phyloP scores from a whole-genome alignment of 768 basidiomycete species.

The Plicaturopsis crispa region DNA sequence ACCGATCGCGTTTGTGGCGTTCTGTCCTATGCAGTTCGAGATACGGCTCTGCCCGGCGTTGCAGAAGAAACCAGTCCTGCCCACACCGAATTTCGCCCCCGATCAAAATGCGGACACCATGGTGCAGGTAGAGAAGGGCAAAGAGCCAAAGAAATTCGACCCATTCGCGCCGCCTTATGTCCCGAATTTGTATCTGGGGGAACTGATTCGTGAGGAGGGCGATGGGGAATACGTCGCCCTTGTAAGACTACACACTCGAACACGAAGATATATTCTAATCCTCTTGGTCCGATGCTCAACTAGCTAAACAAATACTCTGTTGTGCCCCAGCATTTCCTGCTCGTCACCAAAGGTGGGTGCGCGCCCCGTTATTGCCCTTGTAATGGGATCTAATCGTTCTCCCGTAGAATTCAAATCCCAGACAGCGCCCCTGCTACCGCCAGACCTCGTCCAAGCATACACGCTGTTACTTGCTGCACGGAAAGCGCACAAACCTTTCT shows the following conservation, averaged over 20 bases:
- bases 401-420: conserved; percentile 66
- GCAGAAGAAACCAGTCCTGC: conserved; percentile 63
- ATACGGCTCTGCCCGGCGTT: conserved; percentile 81
- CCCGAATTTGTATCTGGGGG: conserved; percentile 66
- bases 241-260: too few relatives aligned
- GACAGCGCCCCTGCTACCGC: conserved; percentile 68
- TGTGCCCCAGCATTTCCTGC: conserved; percentile 77
- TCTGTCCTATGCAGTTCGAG: conserved; percentile 83
- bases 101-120: conserved; percentile 16
- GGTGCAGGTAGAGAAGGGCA: conserved; percentile 17
- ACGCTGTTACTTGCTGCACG: conserved; percentile 63
- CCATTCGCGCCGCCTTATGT: conserved; percentile 89
- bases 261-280: too few relatives aligned
- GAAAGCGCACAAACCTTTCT: conserved; percentile 46
- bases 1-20: conserved; percentile 3
- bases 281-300: too few relatives aligned
- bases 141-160: conserved; percentile 38
- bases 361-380: background rate
- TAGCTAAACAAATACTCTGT: conserved; percentile 87
- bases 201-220: conserved; percentile 55
- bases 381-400: background rate
- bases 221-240: conserved; percentile 58
- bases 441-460: conserved; percentile 75
- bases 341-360: conserved; percentile 74
- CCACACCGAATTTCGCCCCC: conserved; percentile 32